Evolutionary conservation across 257 asterid species (phyloP), one percentile per base, ranked within the genome.

Genomic region (Nicotiana paniculata): DNA sequence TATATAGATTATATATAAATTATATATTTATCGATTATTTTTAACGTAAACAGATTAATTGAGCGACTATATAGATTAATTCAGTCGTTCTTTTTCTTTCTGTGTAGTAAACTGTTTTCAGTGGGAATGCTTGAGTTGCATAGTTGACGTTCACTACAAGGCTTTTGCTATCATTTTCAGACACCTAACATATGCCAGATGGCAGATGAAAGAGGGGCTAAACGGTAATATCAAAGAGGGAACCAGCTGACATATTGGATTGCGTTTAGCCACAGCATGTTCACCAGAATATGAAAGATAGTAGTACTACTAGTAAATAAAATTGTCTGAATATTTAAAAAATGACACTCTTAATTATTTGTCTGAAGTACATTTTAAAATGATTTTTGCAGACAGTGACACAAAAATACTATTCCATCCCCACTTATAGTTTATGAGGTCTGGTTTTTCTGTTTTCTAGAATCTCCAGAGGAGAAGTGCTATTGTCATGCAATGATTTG

Each of bases 101-200:
- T 32, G 33, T 32, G 35, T 3, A 32, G 12, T 10, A 72, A 46
- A 72, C 39, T 46, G 2, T 12, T 39, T 26, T 51, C 15, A 74
- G 62, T 74, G 79, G 43, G 79, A 26, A 46, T 26, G 63, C 63
- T 74, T 51, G 24, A 18, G 46, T 3, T 53, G 58, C 18, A 13
- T 43, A 51, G 79, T 26, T 74, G 79, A 74, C 79, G 51, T 74
- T 51, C 79, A 51, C 63, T 74, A 26, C 79, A 74, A 74, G 63
- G 43, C 62, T 51, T 18, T 26, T 15, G 79, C 8, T 26, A 51
- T 74, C 55, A 48, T 74, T 48, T 46, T 74, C 79, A 74, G 51
- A 74, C 48, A 8, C 63, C 79, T 6, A 74, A 48, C 62, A 26
- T 7, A 3, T 48, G 13, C 17, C 61, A 48, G 24, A 46, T 48